Base-by-base conservation (phyloP, 805 yeast genomes). In the Metschnikowia matae region DNA sequence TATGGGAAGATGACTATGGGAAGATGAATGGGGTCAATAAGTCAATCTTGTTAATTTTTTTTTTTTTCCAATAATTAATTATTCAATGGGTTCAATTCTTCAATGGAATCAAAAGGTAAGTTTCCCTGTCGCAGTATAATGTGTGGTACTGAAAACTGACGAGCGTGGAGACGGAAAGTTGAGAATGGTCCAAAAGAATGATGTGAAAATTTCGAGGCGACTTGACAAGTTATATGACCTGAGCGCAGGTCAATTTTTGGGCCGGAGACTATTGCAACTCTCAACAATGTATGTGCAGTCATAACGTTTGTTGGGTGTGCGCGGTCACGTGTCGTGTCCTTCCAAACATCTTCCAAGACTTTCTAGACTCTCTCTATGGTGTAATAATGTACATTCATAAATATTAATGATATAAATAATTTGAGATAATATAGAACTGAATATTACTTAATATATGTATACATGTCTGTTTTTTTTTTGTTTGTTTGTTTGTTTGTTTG, bases 211-310 rank as follows among this genome's bases (percentile, higher is more conserved):
- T 21, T 23, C 32, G 20, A 11, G 46, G 46, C 33, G 32, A 18
- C 17, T 17, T 23, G 32, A 23, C 11, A 11, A 23, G 40, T 44
- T 35, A 35, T 44, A 44, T n/a, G 34, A 36, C 26, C 20, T 18
- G 36, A 15, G 36, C 45, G 40, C 40, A 21, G 40, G 40, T 34
- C 34, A 26, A 35, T 20, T 50, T 58, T 58, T 54, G 59, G 61
- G 58, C 48, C 49, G 38, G 54, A 52, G 55, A 45, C 44, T 43
- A 48, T 44, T 57, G 55, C 54, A 50, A 44, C 58, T 53, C 61
- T 58, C 61, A 58, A 58, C 61, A 58, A 39, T 46, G 55, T 46
- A 20, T 51, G 51, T 58, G 60, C 61, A 54, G 60, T 53, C 42
- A 17, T 35, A n/a, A 14, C 36, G 45, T 54, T 58, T 58, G 61